phyloP scores from a whole-genome alignment of 345 rosid genomes.

The Clarkia xantiana region DNA sequence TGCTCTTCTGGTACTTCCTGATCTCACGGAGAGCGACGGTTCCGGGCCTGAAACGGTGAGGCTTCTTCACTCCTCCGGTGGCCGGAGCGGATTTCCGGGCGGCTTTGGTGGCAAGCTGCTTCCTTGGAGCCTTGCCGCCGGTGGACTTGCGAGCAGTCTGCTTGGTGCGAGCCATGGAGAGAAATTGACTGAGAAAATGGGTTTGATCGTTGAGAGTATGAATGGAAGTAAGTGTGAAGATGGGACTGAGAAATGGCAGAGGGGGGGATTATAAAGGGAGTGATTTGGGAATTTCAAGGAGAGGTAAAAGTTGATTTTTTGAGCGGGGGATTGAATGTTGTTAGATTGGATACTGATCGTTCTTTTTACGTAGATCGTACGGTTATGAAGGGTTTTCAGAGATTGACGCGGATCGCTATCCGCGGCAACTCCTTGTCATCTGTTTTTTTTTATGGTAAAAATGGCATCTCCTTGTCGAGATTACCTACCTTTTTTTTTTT shows the following conservation, averaged over 20 bases:
- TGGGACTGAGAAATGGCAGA: too few relatives aligned
- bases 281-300: too few relatives aligned
- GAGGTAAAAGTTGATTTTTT: constrained; percentile 3
- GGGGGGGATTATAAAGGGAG: too few relatives aligned
- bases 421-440: not conserved
- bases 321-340: not conserved
- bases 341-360: too few relatives aligned
- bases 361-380: not conserved
- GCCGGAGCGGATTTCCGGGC: constrained; percentile 14
- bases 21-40: constrained; percentile 12
- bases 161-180: constrained; percentile 12
- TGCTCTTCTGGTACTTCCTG: constrained; percentile 16
- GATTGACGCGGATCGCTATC: constrained; percentile 5
- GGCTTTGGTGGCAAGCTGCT: constrained; percentile 15
- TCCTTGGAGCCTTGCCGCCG: constrained; percentile 14
- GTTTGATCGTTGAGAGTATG: not conserved
- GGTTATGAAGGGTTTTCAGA: too few relatives aligned
- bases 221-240: not conserved
- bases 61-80: constrained; percentile 15
- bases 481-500: too few relatives aligned
- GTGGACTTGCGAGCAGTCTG: constrained; percentile 13
- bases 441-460: too few relatives aligned
- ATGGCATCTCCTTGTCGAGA: too few relatives aligned
- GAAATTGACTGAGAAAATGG: not conserved
- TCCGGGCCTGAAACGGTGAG: constrained; percentile 13